Percentiles rank a stretch among this genome's conserved stretches.
phyloP scores from a whole-genome alignment of 2,329 filamentous ascomycete genomes.

The Rasamsonia emersonii region DNA sequence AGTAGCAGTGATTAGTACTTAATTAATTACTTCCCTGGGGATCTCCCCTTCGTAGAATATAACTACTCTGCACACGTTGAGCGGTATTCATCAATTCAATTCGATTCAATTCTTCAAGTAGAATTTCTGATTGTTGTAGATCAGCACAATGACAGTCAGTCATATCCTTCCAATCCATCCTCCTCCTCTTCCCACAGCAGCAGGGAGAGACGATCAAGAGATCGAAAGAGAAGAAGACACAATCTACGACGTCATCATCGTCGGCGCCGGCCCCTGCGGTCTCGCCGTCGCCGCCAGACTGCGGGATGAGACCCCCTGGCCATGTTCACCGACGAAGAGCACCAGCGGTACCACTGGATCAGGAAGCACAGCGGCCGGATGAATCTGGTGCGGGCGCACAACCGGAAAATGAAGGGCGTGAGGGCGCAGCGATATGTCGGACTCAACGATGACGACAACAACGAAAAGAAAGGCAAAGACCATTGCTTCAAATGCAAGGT shows the following conservation, averaged over 20 bases:
- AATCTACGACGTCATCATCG: constrained; percentile 55
- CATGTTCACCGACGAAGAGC: constrained; percentile 75
- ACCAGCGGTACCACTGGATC: constrained; percentile 73
- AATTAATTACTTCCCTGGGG: too few species aligned
- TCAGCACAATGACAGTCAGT: too few species aligned
- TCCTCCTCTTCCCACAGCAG: too few species aligned
- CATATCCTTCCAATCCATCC: too few species aligned
- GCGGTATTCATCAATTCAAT: too few species aligned
- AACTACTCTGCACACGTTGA: too few species aligned
- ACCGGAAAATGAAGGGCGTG: constrained; percentile 19
- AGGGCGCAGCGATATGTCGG: constrained; percentile 15
- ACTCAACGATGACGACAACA: not conserved
- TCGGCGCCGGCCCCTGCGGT: constrained; percentile 67
- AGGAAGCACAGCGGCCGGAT: constrained; percentile 42
- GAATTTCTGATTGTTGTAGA: too few species aligned
- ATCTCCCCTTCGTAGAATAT: too few species aligned
- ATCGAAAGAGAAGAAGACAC: constrained; percentile 6
- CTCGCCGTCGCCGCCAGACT: constrained; percentile 66
- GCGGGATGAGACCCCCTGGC: constrained; percentile 63
- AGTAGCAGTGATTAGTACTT: too few species aligned
- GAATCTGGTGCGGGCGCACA: constrained; percentile 12
- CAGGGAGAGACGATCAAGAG: too few species aligned
- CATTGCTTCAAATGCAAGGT: constrained; percentile 15
- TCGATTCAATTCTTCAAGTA: too few species aligned
- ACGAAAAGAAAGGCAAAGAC: constrained; percentile 6